phyloP scores from a whole-genome alignment of 495 filamentous ascomycete species.

The Collariella sp. region DNA sequence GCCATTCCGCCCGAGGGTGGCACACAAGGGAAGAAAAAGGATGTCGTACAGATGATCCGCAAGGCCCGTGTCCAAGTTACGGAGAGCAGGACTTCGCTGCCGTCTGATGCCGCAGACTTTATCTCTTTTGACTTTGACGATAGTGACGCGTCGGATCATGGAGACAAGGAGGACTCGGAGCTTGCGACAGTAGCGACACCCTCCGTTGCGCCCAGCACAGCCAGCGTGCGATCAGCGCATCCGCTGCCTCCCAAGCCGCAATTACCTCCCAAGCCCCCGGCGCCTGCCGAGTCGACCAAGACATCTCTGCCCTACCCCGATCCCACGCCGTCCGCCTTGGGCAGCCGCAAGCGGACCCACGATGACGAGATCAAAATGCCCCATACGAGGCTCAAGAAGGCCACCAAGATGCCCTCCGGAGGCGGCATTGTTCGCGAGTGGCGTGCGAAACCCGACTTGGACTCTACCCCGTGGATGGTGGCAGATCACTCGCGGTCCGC shows the following conservation, averaged over 20 bases:
- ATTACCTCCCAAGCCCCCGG: not conserved
- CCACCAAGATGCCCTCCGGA: slow-evolving; percentile 31
- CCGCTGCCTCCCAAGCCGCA: slow-evolving; percentile 1
- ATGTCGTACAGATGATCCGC: slow-evolving; percentile 79
- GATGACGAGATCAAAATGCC: slow-evolving; percentile 56
- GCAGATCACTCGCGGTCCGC: slow-evolving; percentile 41
- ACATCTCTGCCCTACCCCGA: slow-evolving; percentile 2
- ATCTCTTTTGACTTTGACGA: slow-evolving; percentile 67
- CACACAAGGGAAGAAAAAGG: slow-evolving; percentile 56
- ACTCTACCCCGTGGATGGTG: slow-evolving; percentile 53
- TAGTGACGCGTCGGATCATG: slow-evolving; percentile 29
- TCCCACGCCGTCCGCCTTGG: slow-evolving; percentile 15
- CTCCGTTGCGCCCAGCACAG: not conserved
- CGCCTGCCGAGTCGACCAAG: not conserved
- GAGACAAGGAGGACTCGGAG: slow-evolving; percentile 1
- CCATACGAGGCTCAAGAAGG: slow-evolving; percentile 38
- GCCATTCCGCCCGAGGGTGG: slow-evolving; percentile 63
- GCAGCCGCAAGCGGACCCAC: slow-evolving; percentile 56
- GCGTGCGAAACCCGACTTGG: slow-evolving; percentile 33
- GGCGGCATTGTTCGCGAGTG: slow-evolving; percentile 52
- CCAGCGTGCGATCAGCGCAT: not conserved
- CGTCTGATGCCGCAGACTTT: slow-evolving; percentile 60
- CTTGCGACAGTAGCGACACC: not conserved
- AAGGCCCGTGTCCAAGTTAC: slow-evolving; percentile 59
- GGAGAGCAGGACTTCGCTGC: slow-evolving; percentile 45